These are phyloP conservation scores for Malassezia caprae DNA, from an alignment of 1,284 basidiomycete genomes.

Conservation along the genomic window DNA sequence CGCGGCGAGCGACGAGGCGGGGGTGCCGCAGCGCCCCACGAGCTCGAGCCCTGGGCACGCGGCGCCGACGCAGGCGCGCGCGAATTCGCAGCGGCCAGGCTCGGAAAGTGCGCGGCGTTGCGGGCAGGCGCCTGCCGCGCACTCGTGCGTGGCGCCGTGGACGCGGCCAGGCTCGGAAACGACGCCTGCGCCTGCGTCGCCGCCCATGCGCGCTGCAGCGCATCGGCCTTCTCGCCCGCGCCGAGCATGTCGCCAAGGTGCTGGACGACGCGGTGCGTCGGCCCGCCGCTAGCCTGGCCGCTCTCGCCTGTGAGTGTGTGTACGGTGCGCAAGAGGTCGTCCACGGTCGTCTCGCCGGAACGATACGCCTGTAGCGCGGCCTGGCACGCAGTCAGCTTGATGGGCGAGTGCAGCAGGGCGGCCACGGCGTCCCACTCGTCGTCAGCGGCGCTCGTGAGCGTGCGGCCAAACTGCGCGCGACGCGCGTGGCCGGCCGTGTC, in stretches of 20 bases:
- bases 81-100: constrained; percentile 15
- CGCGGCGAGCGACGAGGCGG: constrained; percentile 11
- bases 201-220: constrained; percentile 67
- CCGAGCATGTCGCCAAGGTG: constrained; percentile 53
- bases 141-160: constrained; percentile 44
- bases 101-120: constrained; percentile 30
- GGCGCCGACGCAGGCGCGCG: constrained; percentile 31
- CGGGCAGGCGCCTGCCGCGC: constrained; percentile 44
- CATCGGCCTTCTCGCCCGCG: constrained; percentile 70
- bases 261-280: constrained; percentile 58
- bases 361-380: constrained; percentile 71
- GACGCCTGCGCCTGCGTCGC: constrained; percentile 51
- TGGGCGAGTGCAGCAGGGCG: constrained; percentile 59
- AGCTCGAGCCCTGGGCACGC: not conserved
- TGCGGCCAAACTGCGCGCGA: constrained; percentile 15
- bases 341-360: constrained; percentile 65
- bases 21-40: constrained; percentile 1
- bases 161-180: constrained; percentile 21
- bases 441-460: constrained; percentile 2
- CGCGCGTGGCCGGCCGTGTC: not conserved
- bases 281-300: constrained; percentile 14
- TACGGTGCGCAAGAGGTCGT: constrained; percentile 75
- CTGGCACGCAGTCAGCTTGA: constrained; percentile 66
- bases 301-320: constrained; percentile 66
- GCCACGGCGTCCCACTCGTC: constrained; percentile 58